Evolutionary conservation across 148 eudicot species (phyloP).

Genomic region (Nepenthes gracilis): DNA sequence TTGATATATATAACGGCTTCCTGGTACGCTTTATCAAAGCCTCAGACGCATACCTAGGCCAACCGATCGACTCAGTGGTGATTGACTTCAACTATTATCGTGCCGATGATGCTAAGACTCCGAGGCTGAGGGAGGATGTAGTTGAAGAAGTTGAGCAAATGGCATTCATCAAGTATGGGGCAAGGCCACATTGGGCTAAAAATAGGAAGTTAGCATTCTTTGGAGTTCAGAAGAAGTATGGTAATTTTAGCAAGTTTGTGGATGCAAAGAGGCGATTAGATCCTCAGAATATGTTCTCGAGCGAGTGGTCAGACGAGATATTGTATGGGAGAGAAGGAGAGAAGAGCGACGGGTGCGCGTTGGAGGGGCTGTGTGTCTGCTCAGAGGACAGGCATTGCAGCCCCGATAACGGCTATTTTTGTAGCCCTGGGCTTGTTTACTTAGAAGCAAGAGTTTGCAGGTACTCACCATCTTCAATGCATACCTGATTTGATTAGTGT

Average conservation of each 20-base stretch:
- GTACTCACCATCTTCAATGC: constrained; percentile 7
- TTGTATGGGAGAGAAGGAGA: constrained; percentile 28
- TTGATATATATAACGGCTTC: constrained; percentile 64
- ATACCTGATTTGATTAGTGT: too few species aligned
- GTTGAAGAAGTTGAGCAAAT: constrained; percentile 78
- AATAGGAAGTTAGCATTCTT: constrained; percentile 51
- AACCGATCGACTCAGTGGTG: constrained; percentile 45
- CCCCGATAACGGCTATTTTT: constrained; percentile 54
- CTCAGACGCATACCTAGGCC: constrained; percentile 53
- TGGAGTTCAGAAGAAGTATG: constrained; percentile 36
- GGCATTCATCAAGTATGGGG: constrained; percentile 66
- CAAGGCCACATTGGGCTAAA: constrained; percentile 86
- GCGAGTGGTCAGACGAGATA: constrained; percentile 63
- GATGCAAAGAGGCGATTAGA: constrained; percentile 42
- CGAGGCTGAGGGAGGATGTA: constrained; percentile 56
- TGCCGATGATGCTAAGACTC: constrained; percentile 33
- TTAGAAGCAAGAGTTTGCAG: constrained; percentile 62
- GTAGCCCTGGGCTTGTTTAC: constrained; percentile 50
- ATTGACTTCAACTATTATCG: constrained; percentile 66
- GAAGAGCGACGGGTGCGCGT: constrained; percentile 52
- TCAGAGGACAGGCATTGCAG: constrained; percentile 77
- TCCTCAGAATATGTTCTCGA: constrained; percentile 44
- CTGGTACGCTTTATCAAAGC: constrained; percentile 50
- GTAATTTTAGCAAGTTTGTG: constrained; percentile 33
- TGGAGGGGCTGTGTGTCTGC: constrained; percentile 71